Conservation (phyloP, 148 eudicot species). For the Linanthus parryae region DNA sequence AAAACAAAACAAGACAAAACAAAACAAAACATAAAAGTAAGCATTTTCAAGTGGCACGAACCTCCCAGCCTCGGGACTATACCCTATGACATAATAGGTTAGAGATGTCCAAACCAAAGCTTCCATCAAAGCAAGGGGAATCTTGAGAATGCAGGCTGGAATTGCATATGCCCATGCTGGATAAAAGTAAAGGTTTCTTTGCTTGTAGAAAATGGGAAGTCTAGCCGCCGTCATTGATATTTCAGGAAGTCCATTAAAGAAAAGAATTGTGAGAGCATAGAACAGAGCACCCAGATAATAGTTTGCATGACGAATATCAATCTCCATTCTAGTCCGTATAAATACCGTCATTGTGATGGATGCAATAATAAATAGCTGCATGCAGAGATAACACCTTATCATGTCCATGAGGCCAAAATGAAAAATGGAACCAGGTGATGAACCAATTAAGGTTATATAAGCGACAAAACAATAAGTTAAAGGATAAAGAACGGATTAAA, state of each 20-base stretch:
- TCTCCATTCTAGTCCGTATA: background rate
- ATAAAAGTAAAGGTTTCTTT: constrained; percentile 4
- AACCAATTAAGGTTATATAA: too few species aligned
- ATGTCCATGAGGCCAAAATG: too few species aligned
- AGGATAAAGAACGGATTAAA: too few species aligned
- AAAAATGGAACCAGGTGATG: too few species aligned
- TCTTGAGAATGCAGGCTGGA: constrained; percentile 60
- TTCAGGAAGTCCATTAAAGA: constrained; percentile 6
- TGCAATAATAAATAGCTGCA: constrained; percentile 3
- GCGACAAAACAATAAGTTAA: too few species aligned
- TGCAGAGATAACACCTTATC: too few species aligned
- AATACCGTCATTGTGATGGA: constrained; percentile 8
- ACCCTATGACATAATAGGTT: constrained; percentile 79
- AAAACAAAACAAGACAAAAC: too few species aligned
- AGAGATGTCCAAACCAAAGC: constrained; percentile 61
- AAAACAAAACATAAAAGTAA: too few species aligned
- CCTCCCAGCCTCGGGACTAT: constrained; percentile 71
- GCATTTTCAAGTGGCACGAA: constrained; percentile 14
- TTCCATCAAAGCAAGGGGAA: constrained; percentile 60
- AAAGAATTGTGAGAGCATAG: background rate
- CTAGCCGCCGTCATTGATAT: constrained; percentile 7
- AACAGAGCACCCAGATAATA: constrained; percentile 6
- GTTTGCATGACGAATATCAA: constrained; percentile 8
- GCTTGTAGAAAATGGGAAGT: constrained; percentile 8
- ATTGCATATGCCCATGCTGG: constrained; percentile 22